Evolutionary conservation across 192 early-diverging fungal genomes (phyloP).

Genomic region (Oehlia diaphana): DNA sequence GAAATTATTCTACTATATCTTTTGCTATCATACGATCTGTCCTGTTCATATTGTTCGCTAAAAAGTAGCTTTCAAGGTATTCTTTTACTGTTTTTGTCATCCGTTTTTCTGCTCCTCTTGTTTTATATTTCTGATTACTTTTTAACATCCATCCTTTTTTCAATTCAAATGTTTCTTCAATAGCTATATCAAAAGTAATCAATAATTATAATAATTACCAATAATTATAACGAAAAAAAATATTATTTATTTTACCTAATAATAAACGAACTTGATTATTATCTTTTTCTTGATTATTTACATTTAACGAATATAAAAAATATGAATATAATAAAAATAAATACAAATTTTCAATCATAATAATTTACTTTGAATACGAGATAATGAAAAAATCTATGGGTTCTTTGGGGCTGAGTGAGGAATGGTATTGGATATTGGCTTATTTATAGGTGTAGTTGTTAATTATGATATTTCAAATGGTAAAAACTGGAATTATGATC

Average conservation of each 20-base stretch:
- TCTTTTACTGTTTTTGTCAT: not conserved
- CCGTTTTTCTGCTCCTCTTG: slow-evolving; percentile 5
- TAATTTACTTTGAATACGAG: not conserved
- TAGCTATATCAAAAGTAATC: no score
- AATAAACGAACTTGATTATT: slow-evolving; percentile 1
- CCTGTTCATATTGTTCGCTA: not conserved
- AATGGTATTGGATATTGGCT: not conserved
- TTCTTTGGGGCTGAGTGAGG: not conserved
- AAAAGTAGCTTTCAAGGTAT: slow-evolving; percentile 5
- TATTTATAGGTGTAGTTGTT: not conserved
- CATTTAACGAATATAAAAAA: not conserved
- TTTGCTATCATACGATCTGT: slow-evolving; percentile 6
- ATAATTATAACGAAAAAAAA: no score
- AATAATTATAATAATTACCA: no score
- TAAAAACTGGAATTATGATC: no score
- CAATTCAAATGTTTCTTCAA: no score
- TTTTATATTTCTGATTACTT: slow-evolving; percentile 1
- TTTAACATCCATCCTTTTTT: no score
- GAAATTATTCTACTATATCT: slow-evolving; percentile 8
- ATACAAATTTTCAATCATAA: slow-evolving; percentile 1
- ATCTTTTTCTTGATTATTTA: slow-evolving; percentile 1
- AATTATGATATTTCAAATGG: no score
- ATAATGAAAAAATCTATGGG: not conserved
- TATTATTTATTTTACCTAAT: not conserved
- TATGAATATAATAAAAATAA: not conserved